Evolutionary conservation across 805 yeast species (phyloP), one percentile per base, ranked within the genome.

Genomic region (Starmerella davenportii): DNA sequence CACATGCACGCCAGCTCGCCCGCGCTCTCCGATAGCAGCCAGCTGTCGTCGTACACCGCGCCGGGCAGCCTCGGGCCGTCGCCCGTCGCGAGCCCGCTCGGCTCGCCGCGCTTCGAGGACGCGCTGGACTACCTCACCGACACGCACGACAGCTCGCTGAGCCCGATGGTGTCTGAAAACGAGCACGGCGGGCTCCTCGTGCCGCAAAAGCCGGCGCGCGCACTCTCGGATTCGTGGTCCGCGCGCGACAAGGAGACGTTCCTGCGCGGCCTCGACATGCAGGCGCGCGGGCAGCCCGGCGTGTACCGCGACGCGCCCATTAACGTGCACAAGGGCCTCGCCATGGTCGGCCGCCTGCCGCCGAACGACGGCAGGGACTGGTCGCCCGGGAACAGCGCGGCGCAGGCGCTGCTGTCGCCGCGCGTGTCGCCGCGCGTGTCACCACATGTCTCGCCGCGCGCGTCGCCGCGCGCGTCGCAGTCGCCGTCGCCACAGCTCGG

Each of bases 151-250:
- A 17, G 32, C 16, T 29, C 32, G 5, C 15, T 15, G 13, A 29
- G 32, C 15, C 32, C 32, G 9, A 15, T 29, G 32, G 19, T 29
- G 8, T 29, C 32, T 7, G 32, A 29, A 29, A 29, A 29, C 32
- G 32, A 29, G 19, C 16, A 17, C 15, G 5, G 5, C 32, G 11
- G 13, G 32, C 9, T 7, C 19, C 19, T 29, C 16, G 16, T 8
- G 5, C 19, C 16, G 8, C 15, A 7, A 14, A 7, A 14, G 15
- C 32, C 32, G 20, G 31, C 39, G 16, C 46, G 49, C 8, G 46
- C 49, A 17, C 35, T 34, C 4, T 44, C 48, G 1, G 49, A 46
- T 24, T 34, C 43, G 4, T 42, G 49, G 48, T 31, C 32, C 8
- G 18, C 35, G 4, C 34, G 35, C 2, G 44, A 45, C 17, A 38